Percentiles rank a stretch among this genome's conserved stretches.
phyloP scores from a whole-genome alignment of 129 eudicot genomes.

The Chrysanthemum makinoi region DNA sequence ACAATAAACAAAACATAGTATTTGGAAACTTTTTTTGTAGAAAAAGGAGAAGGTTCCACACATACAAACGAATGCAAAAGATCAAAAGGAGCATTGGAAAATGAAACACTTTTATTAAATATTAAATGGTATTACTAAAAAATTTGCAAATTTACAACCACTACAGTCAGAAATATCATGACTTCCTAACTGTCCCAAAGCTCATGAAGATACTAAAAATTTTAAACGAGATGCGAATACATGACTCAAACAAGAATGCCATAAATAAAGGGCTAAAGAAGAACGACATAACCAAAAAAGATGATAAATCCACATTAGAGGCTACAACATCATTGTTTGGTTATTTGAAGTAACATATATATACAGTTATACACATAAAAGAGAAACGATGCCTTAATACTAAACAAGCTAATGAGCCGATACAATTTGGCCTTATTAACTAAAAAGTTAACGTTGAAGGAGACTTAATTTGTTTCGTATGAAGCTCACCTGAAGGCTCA shows the following conservation, averaged over 20 bases:
- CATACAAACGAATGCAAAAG: too few species aligned
- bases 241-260: not conserved
- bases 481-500: too few species aligned
- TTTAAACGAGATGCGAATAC: not conserved
- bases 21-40: not conserved
- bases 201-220: not conserved
- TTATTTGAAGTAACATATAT: too few species aligned
- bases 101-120: too few species aligned
- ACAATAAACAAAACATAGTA: not conserved
- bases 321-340: not conserved
- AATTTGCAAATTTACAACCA: constrained; percentile 1
- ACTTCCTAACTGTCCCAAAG: not conserved
- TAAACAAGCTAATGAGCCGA: too few species aligned
- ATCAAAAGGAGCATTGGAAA: too few species aligned
- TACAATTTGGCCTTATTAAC: too few species aligned
- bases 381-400: too few species aligned
- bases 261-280: not conserved
- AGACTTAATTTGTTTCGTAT: too few species aligned
- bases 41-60: not conserved
- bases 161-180: not conserved
- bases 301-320: not conserved
- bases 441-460: too few species aligned
- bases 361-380: too few species aligned
- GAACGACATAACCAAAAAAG: not conserved
- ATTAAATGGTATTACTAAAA: not conserved